phyloP scores from a whole-genome alignment of 768 basidiomycete genomes.

The Serendipita indica region DNA sequence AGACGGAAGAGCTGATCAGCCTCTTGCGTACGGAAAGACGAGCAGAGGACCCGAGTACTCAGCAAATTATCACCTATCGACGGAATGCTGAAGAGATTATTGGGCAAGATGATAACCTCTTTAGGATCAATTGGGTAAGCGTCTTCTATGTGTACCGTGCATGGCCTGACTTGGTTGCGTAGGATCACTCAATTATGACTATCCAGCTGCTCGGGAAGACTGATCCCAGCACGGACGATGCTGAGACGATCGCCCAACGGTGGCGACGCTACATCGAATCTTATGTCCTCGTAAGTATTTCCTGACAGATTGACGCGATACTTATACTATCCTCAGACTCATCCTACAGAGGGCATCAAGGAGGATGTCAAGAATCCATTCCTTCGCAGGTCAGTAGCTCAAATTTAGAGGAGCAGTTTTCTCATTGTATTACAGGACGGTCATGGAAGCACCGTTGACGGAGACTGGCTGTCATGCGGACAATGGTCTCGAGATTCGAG shows the following conservation, averaged over 20 bases:
- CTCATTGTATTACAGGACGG: slow-evolving; percentile 21
- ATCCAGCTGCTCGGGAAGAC: slow-evolving; percentile 69
- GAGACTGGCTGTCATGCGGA: slow-evolving; percentile 18
- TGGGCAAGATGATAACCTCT: slow-evolving; percentile 64
- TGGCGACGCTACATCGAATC: slow-evolving; percentile 73
- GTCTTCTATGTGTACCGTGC: background rate
- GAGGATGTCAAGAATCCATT: slow-evolving; percentile 42
- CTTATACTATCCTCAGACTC: slow-evolving; percentile 40
- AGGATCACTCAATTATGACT: slow-evolving; percentile 29
- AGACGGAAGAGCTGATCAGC: slow-evolving; percentile 3
- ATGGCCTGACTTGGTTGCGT: background rate
- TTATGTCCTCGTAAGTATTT: slow-evolving; percentile 43
- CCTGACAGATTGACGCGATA: background rate
- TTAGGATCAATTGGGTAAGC: slow-evolving; percentile 68
- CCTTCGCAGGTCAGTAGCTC: slow-evolving; percentile 40
- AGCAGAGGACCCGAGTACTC: slow-evolving; percentile 18
- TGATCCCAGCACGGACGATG: slow-evolving; percentile 55
- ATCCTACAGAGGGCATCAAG: slow-evolving; percentile 39
- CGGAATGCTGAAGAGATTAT: slow-evolving; percentile 52
- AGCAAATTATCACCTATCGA: slow-evolving; percentile 56
- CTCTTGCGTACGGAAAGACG: background rate
- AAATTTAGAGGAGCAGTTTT: background rate
- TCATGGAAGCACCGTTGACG: slow-evolving; percentile 18
- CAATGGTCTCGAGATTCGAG: slow-evolving; percentile 63
- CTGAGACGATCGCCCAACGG: slow-evolving; percentile 56